phyloP scores from a whole-genome alignment of 2,329 filamentous ascomycete genomes.

The Ascocoryne sarcoides region DNA sequence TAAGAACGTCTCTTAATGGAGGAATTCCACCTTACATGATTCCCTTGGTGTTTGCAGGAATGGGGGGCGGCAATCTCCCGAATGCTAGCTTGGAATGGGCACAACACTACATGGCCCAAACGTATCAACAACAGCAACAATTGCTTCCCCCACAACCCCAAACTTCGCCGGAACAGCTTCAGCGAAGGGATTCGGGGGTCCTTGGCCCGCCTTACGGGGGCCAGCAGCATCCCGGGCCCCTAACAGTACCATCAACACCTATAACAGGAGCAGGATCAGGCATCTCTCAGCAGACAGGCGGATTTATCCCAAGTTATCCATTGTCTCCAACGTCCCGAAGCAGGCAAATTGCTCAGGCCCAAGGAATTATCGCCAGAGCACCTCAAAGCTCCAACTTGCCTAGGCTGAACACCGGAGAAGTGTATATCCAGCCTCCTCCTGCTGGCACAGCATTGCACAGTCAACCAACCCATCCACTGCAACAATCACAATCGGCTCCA shows the following conservation, averaged over 20 bases:
- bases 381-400: constrained; percentile 30
- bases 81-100: constrained; percentile 57
- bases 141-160: constrained; percentile 40
- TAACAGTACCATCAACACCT: constrained; percentile 26
- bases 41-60: constrained; percentile 65
- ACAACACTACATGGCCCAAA: constrained; percentile 54
- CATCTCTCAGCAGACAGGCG: constrained; percentile 17
- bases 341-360: constrained; percentile 22
- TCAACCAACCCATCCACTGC: constrained; percentile 38
- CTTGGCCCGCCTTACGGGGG: constrained; percentile 16
- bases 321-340: constrained; percentile 27
- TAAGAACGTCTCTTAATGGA: constrained; percentile 57
- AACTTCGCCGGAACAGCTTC: constrained; percentile 45
- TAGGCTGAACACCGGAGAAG: constrained; percentile 34
- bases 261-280: constrained; percentile 12
- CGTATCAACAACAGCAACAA: constrained; percentile 33
- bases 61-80: constrained; percentile 54
- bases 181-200: constrained; percentile 43
- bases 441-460: constrained; percentile 32
- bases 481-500: constrained; percentile 39
- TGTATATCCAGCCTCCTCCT: constrained; percentile 32
- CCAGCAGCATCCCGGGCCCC: constrained; percentile 20
- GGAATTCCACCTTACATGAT: constrained; percentile 68
- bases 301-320: constrained; percentile 26
- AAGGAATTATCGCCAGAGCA: constrained; percentile 20